Percentiles rank a stretch among this genome's conserved stretches.
Conservation (phyloP, 1,284 basidiomycete species). For the Ganoderma lucidum region DNA sequence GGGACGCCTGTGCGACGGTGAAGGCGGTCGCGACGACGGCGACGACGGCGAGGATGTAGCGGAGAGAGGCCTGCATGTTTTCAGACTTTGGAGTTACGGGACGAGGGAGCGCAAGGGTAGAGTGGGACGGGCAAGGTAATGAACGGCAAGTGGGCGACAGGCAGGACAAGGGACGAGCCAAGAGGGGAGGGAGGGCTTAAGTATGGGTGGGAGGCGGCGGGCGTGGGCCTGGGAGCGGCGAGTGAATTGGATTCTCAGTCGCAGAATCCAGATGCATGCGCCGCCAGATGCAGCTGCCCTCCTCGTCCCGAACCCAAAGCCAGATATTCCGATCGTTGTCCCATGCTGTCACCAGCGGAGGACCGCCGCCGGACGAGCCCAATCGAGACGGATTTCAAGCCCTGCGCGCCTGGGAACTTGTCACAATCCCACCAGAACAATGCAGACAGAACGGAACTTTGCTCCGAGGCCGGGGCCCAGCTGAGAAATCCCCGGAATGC, state of each 20-base stretch:
- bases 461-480: not conserved
- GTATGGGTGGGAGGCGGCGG: conserved; percentile 19
- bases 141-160: conserved; percentile 10
- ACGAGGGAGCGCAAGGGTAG: conserved; percentile 6
- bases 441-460: not conserved
- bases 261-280: not conserved
- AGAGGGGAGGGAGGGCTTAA: conserved; percentile 22
- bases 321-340: not conserved
- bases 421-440: not conserved
- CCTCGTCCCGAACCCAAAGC: not conserved
- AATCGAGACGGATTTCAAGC: conserved; percentile 4
- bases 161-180: conserved; percentile 10
- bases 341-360: not conserved
- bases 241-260: conserved; percentile 4
- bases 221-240: conserved; percentile 11
- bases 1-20: conserved; percentile 28
- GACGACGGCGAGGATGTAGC: conserved; percentile 29
- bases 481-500: conserved; percentile 2
- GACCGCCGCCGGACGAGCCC: conserved; percentile 5
- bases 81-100: not conserved
- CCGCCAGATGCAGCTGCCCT: not conserved
- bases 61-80: conserved; percentile 29
- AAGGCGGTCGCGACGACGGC: conserved; percentile 27
- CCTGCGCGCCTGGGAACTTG: conserved; percentile 4
- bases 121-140: conserved; percentile 10